phyloP scores from a whole-genome alignment of 768 basidiomycete genomes.

The Tricholoma saponaceum region DNA sequence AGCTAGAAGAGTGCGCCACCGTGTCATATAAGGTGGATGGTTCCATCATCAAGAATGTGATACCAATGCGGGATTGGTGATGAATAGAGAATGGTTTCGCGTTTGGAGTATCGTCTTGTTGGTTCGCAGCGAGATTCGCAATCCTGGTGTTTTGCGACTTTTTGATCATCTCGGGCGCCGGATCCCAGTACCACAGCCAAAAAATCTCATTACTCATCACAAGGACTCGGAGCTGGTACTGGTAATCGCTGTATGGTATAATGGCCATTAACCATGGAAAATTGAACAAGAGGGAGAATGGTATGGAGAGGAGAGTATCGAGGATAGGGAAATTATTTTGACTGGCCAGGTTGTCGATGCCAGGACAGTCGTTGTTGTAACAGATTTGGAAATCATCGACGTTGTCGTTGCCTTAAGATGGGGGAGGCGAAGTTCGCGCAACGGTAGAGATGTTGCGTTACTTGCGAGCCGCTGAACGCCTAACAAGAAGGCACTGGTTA shows the following conservation, averaged over 20 bases:
- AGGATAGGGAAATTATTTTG: neutral
- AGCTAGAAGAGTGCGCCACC: neutral
- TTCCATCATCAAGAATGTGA: neutral
- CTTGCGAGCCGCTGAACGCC: neutral
- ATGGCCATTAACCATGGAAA: neutral
- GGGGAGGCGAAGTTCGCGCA: neutral
- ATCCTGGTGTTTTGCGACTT: neutral
- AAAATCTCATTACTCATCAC: neutral
- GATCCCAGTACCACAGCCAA: neutral
- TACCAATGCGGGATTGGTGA: neutral
- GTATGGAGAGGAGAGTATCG: neutral
- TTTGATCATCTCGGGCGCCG: neutral
- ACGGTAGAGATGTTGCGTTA: neutral
- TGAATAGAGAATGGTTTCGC: neutral
- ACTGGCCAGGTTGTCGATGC: neutral
- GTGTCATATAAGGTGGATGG: neutral
- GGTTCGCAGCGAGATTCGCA: neutral
- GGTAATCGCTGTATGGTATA: neutral
- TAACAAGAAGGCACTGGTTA: neutral
- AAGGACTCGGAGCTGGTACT: neutral
- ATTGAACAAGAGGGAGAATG: neutral
- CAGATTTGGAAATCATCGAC: too few relatives aligned
- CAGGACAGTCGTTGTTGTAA: neutral
- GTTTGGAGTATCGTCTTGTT: neutral
- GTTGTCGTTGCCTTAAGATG: neutral